Conservation (phyloP, 2,329 filamentous ascomycete species). For the Trichoderma simmonsii region DNA sequence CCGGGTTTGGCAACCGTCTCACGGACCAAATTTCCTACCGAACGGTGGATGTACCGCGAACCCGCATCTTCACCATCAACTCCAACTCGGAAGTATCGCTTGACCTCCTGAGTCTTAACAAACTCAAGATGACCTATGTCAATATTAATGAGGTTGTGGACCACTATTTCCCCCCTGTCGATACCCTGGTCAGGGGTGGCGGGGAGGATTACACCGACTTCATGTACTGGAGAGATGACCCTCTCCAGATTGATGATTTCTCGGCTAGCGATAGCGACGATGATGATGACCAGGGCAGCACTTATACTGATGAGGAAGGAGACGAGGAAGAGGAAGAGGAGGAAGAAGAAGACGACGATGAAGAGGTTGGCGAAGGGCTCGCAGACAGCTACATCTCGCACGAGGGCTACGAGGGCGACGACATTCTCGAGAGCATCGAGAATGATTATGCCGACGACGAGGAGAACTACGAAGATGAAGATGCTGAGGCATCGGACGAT, state of each 20-base stretch:
- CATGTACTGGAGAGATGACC: conserved; percentile 87
- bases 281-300: conserved; percentile 45
- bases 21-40: conserved; percentile 96
- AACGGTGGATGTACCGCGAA: conserved; percentile 90
- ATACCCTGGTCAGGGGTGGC: conserved; percentile 79
- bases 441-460: conserved; percentile 37
- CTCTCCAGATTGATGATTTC: conserved; percentile 83
- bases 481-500: conserved; percentile 20
- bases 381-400: conserved; percentile 56
- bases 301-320: conserved; percentile 46
- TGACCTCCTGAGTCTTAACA: conserved; percentile 85
- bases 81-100: conserved; percentile 93
- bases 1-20: conserved; percentile 92
- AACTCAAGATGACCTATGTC: conserved; percentile 94
- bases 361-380: conserved; percentile 41
- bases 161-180: conserved; percentile 94
- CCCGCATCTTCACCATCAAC: conserved; percentile 97
- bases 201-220: conserved; percentile 97
- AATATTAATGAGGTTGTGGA: conserved; percentile 97
- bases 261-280: conserved; percentile 64
- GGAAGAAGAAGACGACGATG: conserved; percentile 34
- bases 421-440: conserved; percentile 23
- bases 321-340: conserved; percentile 25
- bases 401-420: conserved; percentile 47
- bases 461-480: conserved; percentile 28